A percentile compares a stretch with the other conserved stretches of the same genome.
These are phyloP conservation scores for Aspergillus udagawae DNA, from an alignment of 2,329 filamentous ascomycete species.

Conservation along the genomic window DNA sequence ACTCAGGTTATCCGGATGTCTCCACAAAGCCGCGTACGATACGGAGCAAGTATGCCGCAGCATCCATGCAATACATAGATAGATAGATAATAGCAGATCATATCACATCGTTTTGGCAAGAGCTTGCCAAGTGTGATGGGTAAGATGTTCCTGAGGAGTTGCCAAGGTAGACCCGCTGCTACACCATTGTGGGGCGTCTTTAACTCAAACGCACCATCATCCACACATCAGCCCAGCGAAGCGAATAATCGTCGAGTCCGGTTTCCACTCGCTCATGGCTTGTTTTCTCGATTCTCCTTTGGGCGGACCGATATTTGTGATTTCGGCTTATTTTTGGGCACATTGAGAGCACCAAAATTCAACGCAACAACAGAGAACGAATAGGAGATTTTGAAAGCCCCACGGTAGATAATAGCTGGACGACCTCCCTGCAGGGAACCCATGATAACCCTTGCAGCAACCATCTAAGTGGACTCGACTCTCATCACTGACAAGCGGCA, in stretches of 20 bases:
- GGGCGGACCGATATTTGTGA: background rate
- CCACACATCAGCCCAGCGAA: slow-evolving; percentile 12
- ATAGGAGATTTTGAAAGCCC: slow-evolving; percentile 11
- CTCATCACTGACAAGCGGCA: background rate
- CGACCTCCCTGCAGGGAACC: background rate
- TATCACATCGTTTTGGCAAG: background rate
- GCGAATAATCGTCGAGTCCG: slow-evolving; percentile 12
- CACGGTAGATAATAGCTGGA: background rate
- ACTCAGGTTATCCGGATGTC: background rate
- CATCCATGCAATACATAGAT: background rate
- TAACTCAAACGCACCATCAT: slow-evolving; percentile 32
- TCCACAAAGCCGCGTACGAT: background rate
- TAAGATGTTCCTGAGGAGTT: slow-evolving; percentile 7
- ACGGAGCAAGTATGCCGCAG: background rate
- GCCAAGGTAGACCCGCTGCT: slow-evolving; percentile 25
- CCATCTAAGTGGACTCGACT: background rate
- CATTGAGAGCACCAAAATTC: background rate
- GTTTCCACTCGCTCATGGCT: slow-evolving; percentile 1
- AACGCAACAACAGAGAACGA: background rate
- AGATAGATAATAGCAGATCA: background rate
- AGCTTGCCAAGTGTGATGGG: background rate
- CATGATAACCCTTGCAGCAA: background rate
- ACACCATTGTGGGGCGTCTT: slow-evolving; percentile 22
- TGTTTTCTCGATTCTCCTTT: background rate
- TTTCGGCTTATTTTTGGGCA: background rate